Base-by-base conservation (phyloP, 805 yeast genomes). In the Jamesozyma rosinii region DNA sequence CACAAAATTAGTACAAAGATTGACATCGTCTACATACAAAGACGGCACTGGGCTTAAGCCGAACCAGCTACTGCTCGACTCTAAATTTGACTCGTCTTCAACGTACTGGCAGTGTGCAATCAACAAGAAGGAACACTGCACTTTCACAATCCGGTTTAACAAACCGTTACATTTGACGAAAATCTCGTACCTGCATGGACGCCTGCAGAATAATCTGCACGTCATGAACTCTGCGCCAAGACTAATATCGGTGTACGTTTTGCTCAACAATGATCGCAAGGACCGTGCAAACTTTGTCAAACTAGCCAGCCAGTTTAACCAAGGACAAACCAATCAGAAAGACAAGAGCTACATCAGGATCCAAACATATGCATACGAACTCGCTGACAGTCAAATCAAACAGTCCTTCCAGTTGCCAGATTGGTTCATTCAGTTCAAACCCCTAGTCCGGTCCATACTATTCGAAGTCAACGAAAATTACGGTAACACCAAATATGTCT, bases 201-300 rank as follows among this genome's bases (percentile, higher is more conserved):
- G 68, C 29, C 62, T 63, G 24, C 50, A 56, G n/a, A 64, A 65
- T 48, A 64, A 64, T 41, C 46, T 64, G 18, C 67, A 65, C 24
- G 44, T 65, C 21, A 54, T 68, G 54, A 63, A 64, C 30, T 64
- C 72, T 5, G 67, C 70, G 9, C 74, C 74, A 3, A 61, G 57
- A 35, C 44, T 40, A 4, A 50, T 66, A 1, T 53, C 67, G 3
- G 45, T 69, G 1, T 68, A 57, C 49, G 57, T 64, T 10, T 52
- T 52, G 19, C 46, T 61, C 22, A 45, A 29, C 19, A 44, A 46
- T 11, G 40, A 35, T 35, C 8, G 42, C 30, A 46, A 37, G 17
- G 50, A 48, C 18, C 33, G 27, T 3, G 37, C 40, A 8, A 40
- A 35, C 13, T 42, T 57, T 24, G 26, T 37, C 13, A 42, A 46